A percentile compares a stretch with the other conserved stretches of the same genome.
Evolutionary conservation across 2,329 filamentous ascomycete genomes (phyloP).

Genomic region (Lizonia empirigonia): DNA sequence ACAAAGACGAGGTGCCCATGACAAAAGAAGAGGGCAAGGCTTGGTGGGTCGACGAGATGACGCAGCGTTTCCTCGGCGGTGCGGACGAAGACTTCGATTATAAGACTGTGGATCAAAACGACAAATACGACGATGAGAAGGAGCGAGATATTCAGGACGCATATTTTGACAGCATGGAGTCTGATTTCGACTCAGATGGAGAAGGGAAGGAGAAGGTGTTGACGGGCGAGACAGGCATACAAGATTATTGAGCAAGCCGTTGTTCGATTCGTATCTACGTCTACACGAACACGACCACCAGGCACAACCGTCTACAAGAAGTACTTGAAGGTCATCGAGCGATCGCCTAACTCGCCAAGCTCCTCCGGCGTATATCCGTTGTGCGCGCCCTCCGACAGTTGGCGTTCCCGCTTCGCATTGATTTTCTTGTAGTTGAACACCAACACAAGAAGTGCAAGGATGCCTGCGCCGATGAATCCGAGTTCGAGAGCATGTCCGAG

Average conservation of each 20-base stretch:
- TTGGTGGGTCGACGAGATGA: conserved; percentile 75
- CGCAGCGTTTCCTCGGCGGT: conserved; percentile 74
- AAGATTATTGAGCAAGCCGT: conserved; percentile 50
- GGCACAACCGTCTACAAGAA: conserved; percentile 51
- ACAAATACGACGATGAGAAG: conserved; percentile 72
- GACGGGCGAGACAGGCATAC: conserved; percentile 56
- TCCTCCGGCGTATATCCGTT: conserved; percentile 57
- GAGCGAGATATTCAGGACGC: conserved; percentile 70
- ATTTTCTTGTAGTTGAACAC: conserved; percentile 61
- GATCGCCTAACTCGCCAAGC: conserved; percentile 65
- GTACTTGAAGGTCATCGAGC: conserved; percentile 67
- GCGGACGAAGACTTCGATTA: conserved; percentile 83
- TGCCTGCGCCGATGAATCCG: conserved; percentile 55
- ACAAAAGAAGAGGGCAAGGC: conserved; percentile 69
- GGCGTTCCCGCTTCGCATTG: conserved; percentile 61
- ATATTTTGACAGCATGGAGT: conserved; percentile 82
- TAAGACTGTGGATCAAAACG: conserved; percentile 68
- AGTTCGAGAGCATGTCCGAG: conserved; percentile 60
- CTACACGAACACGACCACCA: neutral
- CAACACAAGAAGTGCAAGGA: conserved; percentile 52
- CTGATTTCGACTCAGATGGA: conserved; percentile 64
- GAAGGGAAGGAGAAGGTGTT: conserved; percentile 46
- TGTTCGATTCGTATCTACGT: neutral
- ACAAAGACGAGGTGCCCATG: conserved; percentile 61
- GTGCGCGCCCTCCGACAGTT: conserved; percentile 46